These are phyloP conservation scores for Dichomitus squalens DNA, from an alignment of 1,284 basidiomycete species.

Conservation along the genomic window DNA sequence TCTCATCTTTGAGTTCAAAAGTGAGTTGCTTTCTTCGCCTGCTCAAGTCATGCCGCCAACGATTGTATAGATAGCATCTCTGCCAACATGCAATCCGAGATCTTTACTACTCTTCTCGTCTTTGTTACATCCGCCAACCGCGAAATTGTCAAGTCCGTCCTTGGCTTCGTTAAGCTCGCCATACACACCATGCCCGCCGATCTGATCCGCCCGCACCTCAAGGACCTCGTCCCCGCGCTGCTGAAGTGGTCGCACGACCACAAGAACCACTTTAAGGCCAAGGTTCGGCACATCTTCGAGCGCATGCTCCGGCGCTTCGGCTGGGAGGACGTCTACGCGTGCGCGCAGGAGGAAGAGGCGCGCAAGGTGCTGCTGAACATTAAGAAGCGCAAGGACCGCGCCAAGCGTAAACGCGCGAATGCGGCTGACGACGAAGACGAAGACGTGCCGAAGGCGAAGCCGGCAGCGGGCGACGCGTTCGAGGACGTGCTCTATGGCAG, in stretches of 20 bases:
- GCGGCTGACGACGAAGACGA: slow-evolving; percentile 60
- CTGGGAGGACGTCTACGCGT: slow-evolving; percentile 81
- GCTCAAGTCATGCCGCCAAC: neutral
- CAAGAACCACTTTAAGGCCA: slow-evolving; percentile 98
- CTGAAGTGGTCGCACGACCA: slow-evolving; percentile 95
- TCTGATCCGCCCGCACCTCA: slow-evolving; percentile 77
- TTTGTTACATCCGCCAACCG: slow-evolving; percentile 94
- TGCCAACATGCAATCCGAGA: slow-evolving; percentile 79
- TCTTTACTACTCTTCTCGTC: slow-evolving; percentile 86
- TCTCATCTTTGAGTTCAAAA: slow-evolving; percentile 95
- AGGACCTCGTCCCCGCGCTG: slow-evolving; percentile 81
- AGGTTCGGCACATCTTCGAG: slow-evolving; percentile 97
- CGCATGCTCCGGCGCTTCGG: slow-evolving; percentile 92
- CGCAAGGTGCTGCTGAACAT: slow-evolving; percentile 87
- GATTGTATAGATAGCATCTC: slow-evolving; percentile 65
- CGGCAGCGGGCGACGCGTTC: slow-evolving; percentile 81
- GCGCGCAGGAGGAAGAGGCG: slow-evolving; percentile 76
- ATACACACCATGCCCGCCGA: slow-evolving; percentile 82
- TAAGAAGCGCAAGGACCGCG: slow-evolving; percentile 90
- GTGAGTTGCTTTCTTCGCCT: slow-evolving; percentile 39
- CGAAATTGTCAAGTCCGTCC: slow-evolving; percentile 95
- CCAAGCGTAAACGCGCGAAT: slow-evolving; percentile 67
- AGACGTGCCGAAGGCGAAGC: slow-evolving; percentile 49
- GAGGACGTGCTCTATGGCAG: slow-evolving; percentile 96
- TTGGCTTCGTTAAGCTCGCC: slow-evolving; percentile 94